Evolutionary conservation across 2,329 filamentous ascomycete species (phyloP).

Genomic region (Aspergillus hortae): DNA sequence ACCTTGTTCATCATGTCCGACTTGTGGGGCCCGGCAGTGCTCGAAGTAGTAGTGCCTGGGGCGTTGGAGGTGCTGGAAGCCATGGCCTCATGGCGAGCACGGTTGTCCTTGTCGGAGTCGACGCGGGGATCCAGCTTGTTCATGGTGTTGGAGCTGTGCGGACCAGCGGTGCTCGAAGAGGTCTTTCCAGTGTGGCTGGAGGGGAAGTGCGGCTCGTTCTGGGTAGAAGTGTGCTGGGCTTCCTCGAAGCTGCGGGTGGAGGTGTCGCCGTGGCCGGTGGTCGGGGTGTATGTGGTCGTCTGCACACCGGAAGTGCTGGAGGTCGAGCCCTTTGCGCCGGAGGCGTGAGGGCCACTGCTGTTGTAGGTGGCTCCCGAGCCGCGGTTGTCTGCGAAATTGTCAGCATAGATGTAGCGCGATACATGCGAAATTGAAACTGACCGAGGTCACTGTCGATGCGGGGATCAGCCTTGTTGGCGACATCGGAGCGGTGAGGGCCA

Average conservation of each 20-base stretch:
- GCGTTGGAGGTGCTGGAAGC: slow-evolving; percentile 9
- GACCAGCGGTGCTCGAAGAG: slow-evolving; percentile 28
- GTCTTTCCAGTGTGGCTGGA: background rate
- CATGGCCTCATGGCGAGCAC: slow-evolving; percentile 9
- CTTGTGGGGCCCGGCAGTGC: background rate
- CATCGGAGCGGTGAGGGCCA: slow-evolving; percentile 44
- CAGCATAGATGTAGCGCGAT: background rate
- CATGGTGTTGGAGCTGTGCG: slow-evolving; percentile 31
- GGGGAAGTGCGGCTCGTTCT: background rate
- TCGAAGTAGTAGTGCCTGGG: slow-evolving; percentile 1
- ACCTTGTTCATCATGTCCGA: slow-evolving; percentile 29
- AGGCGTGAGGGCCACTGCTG: background rate
- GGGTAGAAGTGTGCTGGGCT: background rate
- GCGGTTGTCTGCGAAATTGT: slow-evolving; percentile 8
- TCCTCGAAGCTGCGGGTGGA: background rate
- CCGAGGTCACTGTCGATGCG: slow-evolving; percentile 25
- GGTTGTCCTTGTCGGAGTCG: slow-evolving; percentile 37
- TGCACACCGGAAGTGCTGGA: background rate
- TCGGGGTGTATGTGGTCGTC: too few species aligned
- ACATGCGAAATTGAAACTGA: background rate
- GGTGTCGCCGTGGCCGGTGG: background rate
- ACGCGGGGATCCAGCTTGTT: slow-evolving; percentile 28
- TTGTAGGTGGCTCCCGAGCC: background rate
- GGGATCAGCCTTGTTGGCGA: slow-evolving; percentile 52
- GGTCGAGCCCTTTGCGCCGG: background rate